Conservation (phyloP, 2,329 filamentous ascomycete species). For the Talaromyces sp. region DNA sequence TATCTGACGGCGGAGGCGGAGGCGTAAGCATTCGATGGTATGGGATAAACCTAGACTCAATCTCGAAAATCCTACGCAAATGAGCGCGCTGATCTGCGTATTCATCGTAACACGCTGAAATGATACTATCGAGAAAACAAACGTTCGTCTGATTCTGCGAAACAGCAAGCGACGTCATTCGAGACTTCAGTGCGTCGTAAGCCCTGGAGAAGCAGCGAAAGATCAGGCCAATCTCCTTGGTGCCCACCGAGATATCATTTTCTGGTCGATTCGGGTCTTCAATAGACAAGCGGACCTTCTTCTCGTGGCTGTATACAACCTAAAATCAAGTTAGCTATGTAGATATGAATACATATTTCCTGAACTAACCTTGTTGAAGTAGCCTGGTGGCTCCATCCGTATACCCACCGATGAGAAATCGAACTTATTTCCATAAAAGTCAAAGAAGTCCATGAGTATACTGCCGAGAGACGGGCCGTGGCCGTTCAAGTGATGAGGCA, state of each 20-base stretch:
- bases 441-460: constrained; percentile 79
- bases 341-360: not conserved
- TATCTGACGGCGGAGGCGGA: constrained; percentile 27
- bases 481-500: constrained; percentile 66
- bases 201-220: constrained; percentile 67
- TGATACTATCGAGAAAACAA: constrained; percentile 63
- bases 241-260: constrained; percentile 91
- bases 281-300: constrained; percentile 66
- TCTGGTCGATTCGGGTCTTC: constrained; percentile 80
- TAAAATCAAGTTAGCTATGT: not conserved
- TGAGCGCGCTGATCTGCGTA: constrained; percentile 67
- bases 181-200: constrained; percentile 53
- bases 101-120: constrained; percentile 73
- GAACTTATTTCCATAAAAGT: constrained; percentile 83
- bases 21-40: constrained; percentile 24
- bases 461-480: constrained; percentile 69
- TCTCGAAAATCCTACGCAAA: constrained; percentile 53
- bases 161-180: constrained; percentile 46
- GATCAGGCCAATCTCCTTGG: constrained; percentile 65
- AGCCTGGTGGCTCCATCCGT: constrained; percentile 67
- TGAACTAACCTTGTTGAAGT: constrained; percentile 66
- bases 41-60: constrained; percentile 33
- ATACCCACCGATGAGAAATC: constrained; percentile 69
- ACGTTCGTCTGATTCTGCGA: constrained; percentile 39
- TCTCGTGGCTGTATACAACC: constrained; percentile 17